A percentile compares a stretch with the other conserved stretches of the same genome.
These are phyloP conservation scores for Pichia norvegensis DNA, from an alignment of 1,139 yeast species.

Conservation along the genomic window DNA sequence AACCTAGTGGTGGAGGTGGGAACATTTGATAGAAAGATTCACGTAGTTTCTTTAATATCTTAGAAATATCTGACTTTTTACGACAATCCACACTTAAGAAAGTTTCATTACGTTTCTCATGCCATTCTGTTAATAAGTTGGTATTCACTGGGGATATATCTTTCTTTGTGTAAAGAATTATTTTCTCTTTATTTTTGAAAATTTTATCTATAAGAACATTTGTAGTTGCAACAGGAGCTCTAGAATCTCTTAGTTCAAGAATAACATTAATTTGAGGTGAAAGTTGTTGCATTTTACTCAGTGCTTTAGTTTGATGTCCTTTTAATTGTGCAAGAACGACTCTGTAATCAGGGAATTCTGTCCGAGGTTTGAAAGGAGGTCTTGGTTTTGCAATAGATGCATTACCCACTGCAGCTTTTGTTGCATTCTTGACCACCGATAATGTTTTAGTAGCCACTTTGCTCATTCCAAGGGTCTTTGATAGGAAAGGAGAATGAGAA, in stretches of 20 bases:
- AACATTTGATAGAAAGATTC: slow-evolving; percentile 37
- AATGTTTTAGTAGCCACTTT: background rate
- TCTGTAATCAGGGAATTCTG: slow-evolving; percentile 56
- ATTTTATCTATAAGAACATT: slow-evolving; percentile 74
- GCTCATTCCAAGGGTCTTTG: background rate
- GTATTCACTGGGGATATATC: slow-evolving; percentile 34
- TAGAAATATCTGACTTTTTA: slow-evolving; percentile 41
- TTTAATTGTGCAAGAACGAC: slow-evolving; percentile 73
- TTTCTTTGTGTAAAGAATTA: slow-evolving; percentile 62
- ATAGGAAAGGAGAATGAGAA: background rate
- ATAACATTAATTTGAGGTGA: slow-evolving; percentile 78
- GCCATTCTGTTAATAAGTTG: slow-evolving; percentile 46
- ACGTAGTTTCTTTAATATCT: slow-evolving; percentile 43
- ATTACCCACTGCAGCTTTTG: background rate
- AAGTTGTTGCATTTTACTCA: slow-evolving; percentile 57
- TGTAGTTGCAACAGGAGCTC: slow-evolving; percentile 83
- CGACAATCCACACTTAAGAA: slow-evolving; percentile 59
- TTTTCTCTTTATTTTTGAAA: slow-evolving; percentile 48
- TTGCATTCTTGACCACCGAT: background rate
- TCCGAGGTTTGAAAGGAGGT: slow-evolving; percentile 23
- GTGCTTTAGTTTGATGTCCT: slow-evolving; percentile 84
- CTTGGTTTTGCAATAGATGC: background rate
- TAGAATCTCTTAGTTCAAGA: slow-evolving; percentile 75
- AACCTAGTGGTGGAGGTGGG: slow-evolving; percentile 78
- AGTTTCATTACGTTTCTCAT: slow-evolving; percentile 33